Percentiles rank a stretch among this genome's conserved stretches.
These are phyloP conservation scores for Bathelium albidoporum DNA, from an alignment of 495 filamentous ascomycete species.

Conservation along the genomic window DNA sequence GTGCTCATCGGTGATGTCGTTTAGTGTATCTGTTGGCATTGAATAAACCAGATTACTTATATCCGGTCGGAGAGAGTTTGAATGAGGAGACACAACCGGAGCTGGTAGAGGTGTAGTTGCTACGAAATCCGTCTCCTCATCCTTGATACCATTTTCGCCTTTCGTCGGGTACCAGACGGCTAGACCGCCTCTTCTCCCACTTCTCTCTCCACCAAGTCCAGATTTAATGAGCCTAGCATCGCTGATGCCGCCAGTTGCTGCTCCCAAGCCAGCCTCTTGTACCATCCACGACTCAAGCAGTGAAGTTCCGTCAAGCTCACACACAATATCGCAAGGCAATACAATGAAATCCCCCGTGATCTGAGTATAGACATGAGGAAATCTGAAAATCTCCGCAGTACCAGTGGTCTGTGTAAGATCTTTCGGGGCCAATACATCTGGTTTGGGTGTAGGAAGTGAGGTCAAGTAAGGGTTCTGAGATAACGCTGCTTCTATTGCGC, in stretches of 20 bases:
- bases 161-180: constrained; percentile 85
- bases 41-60: constrained; percentile 61
- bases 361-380: constrained; percentile 29
- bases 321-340: constrained; percentile 87
- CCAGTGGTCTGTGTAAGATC: constrained; percentile 66
- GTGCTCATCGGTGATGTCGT: constrained; percentile 63
- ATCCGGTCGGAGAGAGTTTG: constrained; percentile 50
- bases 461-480: constrained; percentile 82
- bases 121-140: constrained; percentile 84
- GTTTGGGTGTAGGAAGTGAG: constrained; percentile 60
- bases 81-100: constrained; percentile 43
- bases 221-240: constrained; percentile 28
- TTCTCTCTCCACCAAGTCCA: constrained; percentile 42
- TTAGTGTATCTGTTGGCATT: constrained; percentile 73
- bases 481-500: constrained; percentile 65
- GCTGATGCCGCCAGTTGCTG: constrained; percentile 30
- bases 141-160: constrained; percentile 56
- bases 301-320: constrained; percentile 72
- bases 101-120: constrained; percentile 55
- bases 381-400: constrained; percentile 79
- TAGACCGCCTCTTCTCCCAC: constrained; percentile 62
- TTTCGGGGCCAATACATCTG: constrained; percentile 63
- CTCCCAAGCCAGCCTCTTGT: constrained; percentile 56
- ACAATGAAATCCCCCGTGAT: constrained; percentile 82
- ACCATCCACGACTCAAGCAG: constrained; percentile 90